These are phyloP conservation scores for Geopyxis carbonaria DNA, from an alignment of 495 filamentous ascomycete genomes.

Conservation along the genomic window DNA sequence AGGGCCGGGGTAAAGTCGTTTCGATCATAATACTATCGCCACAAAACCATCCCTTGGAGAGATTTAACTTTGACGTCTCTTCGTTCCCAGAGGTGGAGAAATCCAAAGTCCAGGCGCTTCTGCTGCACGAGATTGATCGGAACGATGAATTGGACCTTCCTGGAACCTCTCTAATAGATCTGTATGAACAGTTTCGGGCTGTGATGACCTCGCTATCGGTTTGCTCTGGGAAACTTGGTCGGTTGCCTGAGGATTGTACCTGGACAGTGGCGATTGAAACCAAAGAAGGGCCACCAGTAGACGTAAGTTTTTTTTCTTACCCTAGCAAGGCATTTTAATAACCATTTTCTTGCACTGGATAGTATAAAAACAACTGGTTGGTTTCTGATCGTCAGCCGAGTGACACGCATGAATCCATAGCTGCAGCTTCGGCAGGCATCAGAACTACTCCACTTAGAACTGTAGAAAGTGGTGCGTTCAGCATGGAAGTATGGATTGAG, in stretches of 20 bases:
- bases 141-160: conserved; percentile 28
- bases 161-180: conserved; percentile 31
- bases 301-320: conserved; percentile 13
- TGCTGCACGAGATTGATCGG: no score
- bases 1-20: conserved; percentile 12
- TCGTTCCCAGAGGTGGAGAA: conserved; percentile 45
- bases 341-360: neutral
- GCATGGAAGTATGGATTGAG: conserved; percentile 20
- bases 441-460: conserved; percentile 16
- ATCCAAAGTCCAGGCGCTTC: no score
- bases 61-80: conserved; percentile 71
- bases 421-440: conserved; percentile 4
- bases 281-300: conserved; percentile 49
- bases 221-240: conserved; percentile 41
- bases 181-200: conserved; percentile 58
- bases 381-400: conserved; percentile 11
- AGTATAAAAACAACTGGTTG: conserved; percentile 16
- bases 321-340: no score
- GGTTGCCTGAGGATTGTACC: conserved; percentile 57
- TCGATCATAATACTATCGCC: conserved; percentile 18
- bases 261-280: conserved; percentile 80
- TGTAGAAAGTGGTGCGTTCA: conserved; percentile 16
- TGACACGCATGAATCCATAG: neutral
- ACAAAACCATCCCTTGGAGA: conserved; percentile 42
- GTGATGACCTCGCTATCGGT: conserved; percentile 35